Conservation (phyloP, 495 filamentous ascomycete genomes). For the Aspergillus haitiensis region DNA sequence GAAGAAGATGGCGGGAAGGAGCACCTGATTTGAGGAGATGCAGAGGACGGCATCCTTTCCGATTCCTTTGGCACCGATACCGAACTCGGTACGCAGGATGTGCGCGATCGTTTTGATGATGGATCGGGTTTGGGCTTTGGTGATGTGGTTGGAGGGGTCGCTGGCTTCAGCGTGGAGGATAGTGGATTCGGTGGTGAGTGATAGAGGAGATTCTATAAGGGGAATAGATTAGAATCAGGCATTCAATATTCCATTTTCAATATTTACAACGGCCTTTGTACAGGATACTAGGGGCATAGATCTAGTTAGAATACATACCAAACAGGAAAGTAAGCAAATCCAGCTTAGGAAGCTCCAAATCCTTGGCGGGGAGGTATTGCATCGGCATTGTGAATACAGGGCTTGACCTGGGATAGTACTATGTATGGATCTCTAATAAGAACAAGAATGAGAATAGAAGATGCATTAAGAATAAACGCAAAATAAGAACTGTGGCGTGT, state of each 20-base stretch:
- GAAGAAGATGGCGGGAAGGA: constrained; percentile 17
- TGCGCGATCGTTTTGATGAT: constrained; percentile 17
- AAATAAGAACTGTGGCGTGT: no score
- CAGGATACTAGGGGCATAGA: neutral
- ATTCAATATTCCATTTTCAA: neutral
- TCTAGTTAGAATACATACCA: constrained; percentile 6
- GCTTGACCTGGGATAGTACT: neutral
- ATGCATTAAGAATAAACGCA: no score
- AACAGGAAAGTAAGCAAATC: constrained; percentile 21
- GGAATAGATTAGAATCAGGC: neutral
- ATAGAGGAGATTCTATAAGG: constrained; percentile 11
- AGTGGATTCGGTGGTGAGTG: constrained; percentile 15
- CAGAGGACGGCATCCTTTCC: constrained; percentile 22
- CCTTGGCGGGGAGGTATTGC: constrained; percentile 23
- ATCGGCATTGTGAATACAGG: constrained; percentile 2
- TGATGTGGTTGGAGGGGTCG: constrained; percentile 19
- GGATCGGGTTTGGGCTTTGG: constrained; percentile 17
- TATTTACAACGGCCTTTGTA: no score
- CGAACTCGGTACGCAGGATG: constrained; percentile 17
- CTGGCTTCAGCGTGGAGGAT: constrained; percentile 23
- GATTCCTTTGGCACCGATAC: constrained; percentile 10
- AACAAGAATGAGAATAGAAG: no score
- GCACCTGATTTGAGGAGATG: constrained; percentile 21
- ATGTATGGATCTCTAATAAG: no score
- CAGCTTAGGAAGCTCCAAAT: constrained; percentile 19